Evolutionary conservation across 768 basidiomycete species (phyloP).

Genomic region (Trametes meyenii): DNA sequence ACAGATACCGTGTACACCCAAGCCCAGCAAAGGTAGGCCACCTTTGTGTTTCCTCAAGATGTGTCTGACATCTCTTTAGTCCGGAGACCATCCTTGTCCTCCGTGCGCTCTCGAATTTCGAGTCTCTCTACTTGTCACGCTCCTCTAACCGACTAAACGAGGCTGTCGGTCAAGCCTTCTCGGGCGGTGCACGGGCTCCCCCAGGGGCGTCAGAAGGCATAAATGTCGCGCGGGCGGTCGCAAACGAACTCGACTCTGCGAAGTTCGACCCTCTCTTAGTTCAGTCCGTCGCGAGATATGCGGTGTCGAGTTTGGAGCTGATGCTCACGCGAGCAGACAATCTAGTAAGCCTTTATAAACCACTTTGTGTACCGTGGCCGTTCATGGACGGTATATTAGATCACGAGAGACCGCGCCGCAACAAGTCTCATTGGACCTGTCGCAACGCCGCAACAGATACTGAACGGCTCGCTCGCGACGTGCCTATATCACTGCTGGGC

Average conservation of each 20-base stretch:
- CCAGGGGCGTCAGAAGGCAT: constrained; percentile 79
- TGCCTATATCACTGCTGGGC: constrained; percentile 79
- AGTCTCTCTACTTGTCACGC: constrained; percentile 85
- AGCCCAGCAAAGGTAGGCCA: constrained; percentile 76
- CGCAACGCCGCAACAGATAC: constrained; percentile 75
- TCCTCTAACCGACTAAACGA: constrained; percentile 86
- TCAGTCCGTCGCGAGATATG: constrained; percentile 75
- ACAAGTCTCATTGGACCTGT: constrained; percentile 73
- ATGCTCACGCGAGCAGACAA: constrained; percentile 65
- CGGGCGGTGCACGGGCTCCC: constrained; percentile 66
- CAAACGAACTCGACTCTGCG: constrained; percentile 92
- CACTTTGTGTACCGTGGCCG: background rate
- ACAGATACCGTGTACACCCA: constrained; percentile 92
- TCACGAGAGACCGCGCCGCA: constrained; percentile 77
- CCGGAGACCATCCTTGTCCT: constrained; percentile 92
- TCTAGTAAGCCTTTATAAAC: constrained; percentile 55
- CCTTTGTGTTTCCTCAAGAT: background rate
- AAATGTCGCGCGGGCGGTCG: constrained; percentile 72
- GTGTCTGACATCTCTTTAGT: constrained; percentile 42
- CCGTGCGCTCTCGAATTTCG: constrained; percentile 81
- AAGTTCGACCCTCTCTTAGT: constrained; percentile 91
- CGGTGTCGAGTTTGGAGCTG: constrained; percentile 67
- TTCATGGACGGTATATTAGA: constrained; percentile 42
- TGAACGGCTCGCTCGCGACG: constrained; percentile 78
- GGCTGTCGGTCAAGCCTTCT: constrained; percentile 73